These are phyloP conservation scores for Chaetomidium leptoderma DNA, from an alignment of 495 filamentous ascomycete genomes.

Conservation along the genomic window DNA sequence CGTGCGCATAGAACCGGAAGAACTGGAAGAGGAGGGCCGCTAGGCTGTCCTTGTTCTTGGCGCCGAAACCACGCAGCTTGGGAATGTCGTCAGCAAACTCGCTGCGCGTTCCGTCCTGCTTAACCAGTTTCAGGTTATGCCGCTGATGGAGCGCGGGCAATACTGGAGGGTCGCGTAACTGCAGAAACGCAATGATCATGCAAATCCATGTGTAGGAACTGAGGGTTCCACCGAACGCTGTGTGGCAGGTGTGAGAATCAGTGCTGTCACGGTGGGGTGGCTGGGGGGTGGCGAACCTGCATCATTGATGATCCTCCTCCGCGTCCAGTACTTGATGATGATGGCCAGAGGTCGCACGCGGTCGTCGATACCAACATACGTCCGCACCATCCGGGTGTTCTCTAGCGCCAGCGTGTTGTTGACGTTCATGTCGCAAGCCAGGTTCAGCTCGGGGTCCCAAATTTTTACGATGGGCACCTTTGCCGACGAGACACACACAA, in stretches of 20 bases:
- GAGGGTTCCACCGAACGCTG: constrained; percentile 86
- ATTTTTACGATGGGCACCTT: constrained; percentile 99
- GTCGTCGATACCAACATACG: constrained; percentile 90
- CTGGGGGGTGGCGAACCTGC: constrained; percentile 61
- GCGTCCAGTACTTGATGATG: constrained; percentile 97
- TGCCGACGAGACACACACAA: constrained; percentile 86
- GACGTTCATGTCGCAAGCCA: constrained; percentile 98
- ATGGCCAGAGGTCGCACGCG: constrained; percentile 88
- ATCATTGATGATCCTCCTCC: constrained; percentile 86
- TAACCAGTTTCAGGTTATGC: constrained; percentile 56
- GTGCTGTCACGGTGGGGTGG: not conserved
- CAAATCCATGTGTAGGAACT: constrained; percentile 99
- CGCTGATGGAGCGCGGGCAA: constrained; percentile 81
- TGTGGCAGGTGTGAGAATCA: constrained; percentile 11
- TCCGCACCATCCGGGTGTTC: constrained; percentile 97
- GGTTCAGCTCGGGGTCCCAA: constrained; percentile 86
- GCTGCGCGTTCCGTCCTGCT: constrained; percentile 58
- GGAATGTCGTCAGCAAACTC: constrained; percentile 83
- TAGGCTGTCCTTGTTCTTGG: constrained; percentile 73
- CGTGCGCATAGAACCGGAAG: constrained; percentile 90
- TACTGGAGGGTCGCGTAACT: constrained; percentile 81
- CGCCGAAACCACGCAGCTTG: constrained; percentile 65
- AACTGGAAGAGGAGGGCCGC: constrained; percentile 87
- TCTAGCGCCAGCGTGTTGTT: constrained; percentile 93
- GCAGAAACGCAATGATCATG: constrained; percentile 94